Evolutionary conservation across 1,284 basidiomycete species (phyloP).

Genomic region (Puccinia coronata): DNA sequence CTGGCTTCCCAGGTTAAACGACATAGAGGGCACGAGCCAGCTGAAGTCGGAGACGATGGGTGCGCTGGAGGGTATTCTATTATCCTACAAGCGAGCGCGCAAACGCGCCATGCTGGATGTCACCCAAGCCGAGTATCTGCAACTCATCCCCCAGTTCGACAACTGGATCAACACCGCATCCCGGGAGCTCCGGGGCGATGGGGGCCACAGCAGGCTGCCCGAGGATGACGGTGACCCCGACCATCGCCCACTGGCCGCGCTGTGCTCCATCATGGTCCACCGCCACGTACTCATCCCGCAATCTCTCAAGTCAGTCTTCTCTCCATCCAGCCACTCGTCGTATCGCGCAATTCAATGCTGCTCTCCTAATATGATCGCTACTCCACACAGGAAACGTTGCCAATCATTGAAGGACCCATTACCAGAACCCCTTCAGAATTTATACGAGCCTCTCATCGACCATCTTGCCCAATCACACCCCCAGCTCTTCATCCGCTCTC

Average conservation of each 20-base stretch:
- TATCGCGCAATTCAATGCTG: too few species aligned
- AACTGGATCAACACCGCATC: not conserved
- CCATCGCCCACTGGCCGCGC: not conserved
- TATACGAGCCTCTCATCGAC: constrained; percentile 26
- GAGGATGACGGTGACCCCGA: constrained; percentile 3
- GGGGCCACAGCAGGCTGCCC: constrained; percentile 8
- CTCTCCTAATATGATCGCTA: too few species aligned
- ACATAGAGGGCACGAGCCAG: not conserved
- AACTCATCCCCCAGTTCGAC: constrained; percentile 1
- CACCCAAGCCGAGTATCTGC: not conserved
- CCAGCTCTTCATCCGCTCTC: not conserved
- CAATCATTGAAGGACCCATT: constrained; percentile 14
- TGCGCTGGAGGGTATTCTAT: not conserved
- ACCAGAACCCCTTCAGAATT: not conserved
- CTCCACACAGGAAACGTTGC: constrained; percentile 34
- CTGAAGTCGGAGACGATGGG: not conserved
- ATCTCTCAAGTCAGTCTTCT: constrained; percentile 22
- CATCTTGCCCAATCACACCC: constrained; percentile 22
- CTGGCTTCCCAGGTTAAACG: constrained; percentile 26
- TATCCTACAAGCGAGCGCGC: constrained; percentile 22
- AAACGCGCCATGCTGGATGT: constrained; percentile 7
- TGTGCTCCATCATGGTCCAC: not conserved
- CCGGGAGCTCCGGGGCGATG: not conserved
- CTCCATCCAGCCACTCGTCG: not conserved
- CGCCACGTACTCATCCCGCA: constrained; percentile 5